Evolutionary conservation across 176 grass and related monocot genomes (phyloP).

Genomic region (Puya raimondii): DNA sequence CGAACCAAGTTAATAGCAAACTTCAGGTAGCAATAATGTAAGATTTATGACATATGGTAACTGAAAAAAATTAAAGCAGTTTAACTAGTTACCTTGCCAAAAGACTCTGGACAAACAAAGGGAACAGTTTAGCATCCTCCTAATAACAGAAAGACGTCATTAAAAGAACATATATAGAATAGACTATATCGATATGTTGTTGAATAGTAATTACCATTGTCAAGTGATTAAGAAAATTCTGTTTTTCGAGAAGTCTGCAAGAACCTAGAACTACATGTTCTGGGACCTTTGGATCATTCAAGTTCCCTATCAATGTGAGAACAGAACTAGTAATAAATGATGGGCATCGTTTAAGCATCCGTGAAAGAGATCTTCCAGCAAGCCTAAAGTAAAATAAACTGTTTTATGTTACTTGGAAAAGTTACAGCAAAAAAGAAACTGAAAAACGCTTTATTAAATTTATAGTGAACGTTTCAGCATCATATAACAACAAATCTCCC

Average conservation of each 20-base stretch:
- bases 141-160: constrained; percentile 25
- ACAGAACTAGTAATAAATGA: constrained; percentile 67
- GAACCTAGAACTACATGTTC: constrained; percentile 86
- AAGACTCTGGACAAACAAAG: constrained; percentile 79
- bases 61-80: background rate
- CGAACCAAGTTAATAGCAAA: background rate
- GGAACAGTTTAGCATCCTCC: constrained; percentile 62
- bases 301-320: constrained; percentile 45
- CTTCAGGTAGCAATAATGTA: background rate
- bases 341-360: constrained; percentile 81
- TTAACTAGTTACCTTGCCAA: constrained; percentile 65
- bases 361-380: constrained; percentile 77
- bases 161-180: constrained; percentile 7
- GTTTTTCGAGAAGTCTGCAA: constrained; percentile 61
- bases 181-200: constrained; percentile 14
- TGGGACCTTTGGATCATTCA: constrained; percentile 50
- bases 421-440: background rate
- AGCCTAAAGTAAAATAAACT: constrained; percentile 27
- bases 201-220: constrained; percentile 36
- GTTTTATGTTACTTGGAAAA: background rate
- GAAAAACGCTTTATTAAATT: too few relatives aligned
- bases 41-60: background rate
- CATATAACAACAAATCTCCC: too few relatives aligned
- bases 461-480: too few relatives aligned
- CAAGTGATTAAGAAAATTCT: constrained; percentile 68